Percentiles rank a stretch among this genome's conserved stretches.
Evolutionary conservation across 495 filamentous ascomycete genomes (phyloP).

Genomic region (Penicillium lividum): DNA sequence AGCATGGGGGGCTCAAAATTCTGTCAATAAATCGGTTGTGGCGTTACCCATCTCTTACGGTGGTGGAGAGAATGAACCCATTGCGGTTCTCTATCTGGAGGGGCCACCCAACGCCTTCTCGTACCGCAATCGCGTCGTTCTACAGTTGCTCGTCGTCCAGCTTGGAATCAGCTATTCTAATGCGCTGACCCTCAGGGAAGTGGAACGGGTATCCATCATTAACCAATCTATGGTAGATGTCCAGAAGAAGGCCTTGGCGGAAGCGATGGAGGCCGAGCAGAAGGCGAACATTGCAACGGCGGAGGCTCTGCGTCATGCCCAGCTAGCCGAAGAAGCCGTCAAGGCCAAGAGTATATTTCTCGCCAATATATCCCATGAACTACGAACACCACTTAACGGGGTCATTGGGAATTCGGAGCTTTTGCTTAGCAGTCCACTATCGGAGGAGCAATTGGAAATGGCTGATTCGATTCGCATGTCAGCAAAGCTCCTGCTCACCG

Average conservation of each 20-base stretch:
- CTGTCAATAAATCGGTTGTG: conserved; percentile 63
- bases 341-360: conserved; percentile 87
- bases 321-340: conserved; percentile 81
- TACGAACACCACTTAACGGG: conserved; percentile 78
- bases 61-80: conserved; percentile 63
- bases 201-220: conserved; percentile 69
- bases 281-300: conserved; percentile 79
- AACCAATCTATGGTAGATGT: conserved; percentile 81
- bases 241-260: conserved; percentile 73
- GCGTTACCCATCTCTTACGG: neutral
- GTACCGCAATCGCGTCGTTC: conserved; percentile 75
- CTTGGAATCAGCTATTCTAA: conserved; percentile 84
- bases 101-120: conserved; percentile 72
- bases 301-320: conserved; percentile 76
- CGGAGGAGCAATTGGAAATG: conserved; percentile 76
- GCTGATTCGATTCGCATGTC: conserved; percentile 86
- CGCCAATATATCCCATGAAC: conserved; percentile 82
- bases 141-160: conserved; percentile 80
- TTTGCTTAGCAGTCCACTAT: conserved; percentile 69
- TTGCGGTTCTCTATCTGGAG: conserved; percentile 69
- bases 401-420: conserved; percentile 86
- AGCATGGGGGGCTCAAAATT: conserved; percentile 68
- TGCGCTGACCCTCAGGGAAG: conserved; percentile 72
- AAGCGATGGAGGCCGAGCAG: conserved; percentile 61
- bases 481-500: conserved; percentile 78